These are phyloP conservation scores for Piper betle DNA, from an alignment of 164 flowering plant genomes.

Conservation along the genomic window DNA sequence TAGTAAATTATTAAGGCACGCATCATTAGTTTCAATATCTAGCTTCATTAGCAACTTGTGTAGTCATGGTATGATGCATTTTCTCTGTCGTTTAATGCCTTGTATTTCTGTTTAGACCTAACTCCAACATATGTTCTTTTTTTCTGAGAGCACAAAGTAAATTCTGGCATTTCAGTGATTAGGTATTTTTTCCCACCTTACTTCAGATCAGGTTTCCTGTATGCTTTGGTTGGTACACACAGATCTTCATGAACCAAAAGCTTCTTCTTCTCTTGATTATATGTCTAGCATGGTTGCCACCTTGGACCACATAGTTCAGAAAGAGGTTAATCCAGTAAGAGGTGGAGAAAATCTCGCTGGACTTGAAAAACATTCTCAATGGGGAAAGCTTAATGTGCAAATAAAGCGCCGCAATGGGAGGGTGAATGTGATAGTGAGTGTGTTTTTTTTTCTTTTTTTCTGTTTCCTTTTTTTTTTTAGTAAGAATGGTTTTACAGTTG, in stretches of 20 bases:
- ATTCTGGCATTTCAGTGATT: neutral
- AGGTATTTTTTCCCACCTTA: neutral
- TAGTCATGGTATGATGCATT: conserved; percentile 45
- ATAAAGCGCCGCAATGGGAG: conserved; percentile 88
- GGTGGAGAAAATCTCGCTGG: conserved; percentile 20
- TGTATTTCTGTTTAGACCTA: neutral
- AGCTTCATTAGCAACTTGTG: conserved; percentile 60
- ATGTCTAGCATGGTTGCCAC: conserved; percentile 65
- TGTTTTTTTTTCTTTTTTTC: too few species aligned
- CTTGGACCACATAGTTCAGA: conserved; percentile 37
- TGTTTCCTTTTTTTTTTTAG: conserved; percentile 3
- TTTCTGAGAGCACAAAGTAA: too few species aligned
- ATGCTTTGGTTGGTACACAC: conserved; percentile 65
- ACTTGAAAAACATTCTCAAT: conserved; percentile 29
- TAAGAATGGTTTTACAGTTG: too few species aligned
- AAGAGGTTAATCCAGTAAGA: conserved; percentile 20
- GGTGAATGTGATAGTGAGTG: conserved; percentile 52
- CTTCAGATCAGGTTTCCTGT: conserved; percentile 65
- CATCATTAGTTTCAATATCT: conserved; percentile 41
- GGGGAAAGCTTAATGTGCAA: conserved; percentile 53
- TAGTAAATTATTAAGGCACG: conserved; percentile 47
- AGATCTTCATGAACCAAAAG: conserved; percentile 56
- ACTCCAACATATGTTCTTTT: too few species aligned
- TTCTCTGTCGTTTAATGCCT: neutral
- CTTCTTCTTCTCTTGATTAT: conserved; percentile 54